These are phyloP conservation scores for Inga oerstediana DNA, from an alignment of 306 rosid species.

Conservation along the genomic window DNA sequence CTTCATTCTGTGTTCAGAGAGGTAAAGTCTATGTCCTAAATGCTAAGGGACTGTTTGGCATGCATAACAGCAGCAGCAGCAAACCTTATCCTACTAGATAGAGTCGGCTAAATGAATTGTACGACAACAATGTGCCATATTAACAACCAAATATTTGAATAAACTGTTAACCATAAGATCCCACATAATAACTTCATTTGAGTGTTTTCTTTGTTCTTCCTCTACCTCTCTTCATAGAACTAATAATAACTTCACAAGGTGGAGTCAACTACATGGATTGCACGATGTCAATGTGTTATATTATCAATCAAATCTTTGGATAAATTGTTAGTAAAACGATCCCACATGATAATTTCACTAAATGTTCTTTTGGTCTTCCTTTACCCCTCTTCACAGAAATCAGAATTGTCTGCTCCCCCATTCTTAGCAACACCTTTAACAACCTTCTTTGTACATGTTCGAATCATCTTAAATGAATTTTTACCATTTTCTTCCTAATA, in stretches of 20 bases:
- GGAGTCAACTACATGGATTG: not conserved
- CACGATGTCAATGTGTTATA: not conserved
- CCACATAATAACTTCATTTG: too few species aligned
- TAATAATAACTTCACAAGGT: too few species aligned
- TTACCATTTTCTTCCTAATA: not conserved
- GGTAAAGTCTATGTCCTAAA: conserved; percentile 41
- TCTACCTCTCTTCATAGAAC: not conserved
- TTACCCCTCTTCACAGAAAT: not conserved
- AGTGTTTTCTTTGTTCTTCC: not conserved
- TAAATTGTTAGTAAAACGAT: too few species aligned
- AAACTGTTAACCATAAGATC: too few species aligned
- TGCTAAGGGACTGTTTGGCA: not conserved
- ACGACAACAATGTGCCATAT: too few species aligned
- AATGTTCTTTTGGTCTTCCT: not conserved
- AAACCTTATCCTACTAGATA: too few species aligned
- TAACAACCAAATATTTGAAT: too few species aligned
- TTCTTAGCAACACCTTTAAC: not conserved
- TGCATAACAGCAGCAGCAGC: not conserved
- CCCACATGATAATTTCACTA: too few species aligned
- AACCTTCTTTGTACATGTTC: not conserved
- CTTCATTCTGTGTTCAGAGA: conserved; percentile 85
- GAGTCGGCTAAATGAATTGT: too few species aligned
- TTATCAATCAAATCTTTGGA: not conserved
- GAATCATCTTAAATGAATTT: not conserved
- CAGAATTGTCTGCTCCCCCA: not conserved